Conservation (phyloP, 1,284 basidiomycete species). For the Hemileia vastatrix region DNA sequence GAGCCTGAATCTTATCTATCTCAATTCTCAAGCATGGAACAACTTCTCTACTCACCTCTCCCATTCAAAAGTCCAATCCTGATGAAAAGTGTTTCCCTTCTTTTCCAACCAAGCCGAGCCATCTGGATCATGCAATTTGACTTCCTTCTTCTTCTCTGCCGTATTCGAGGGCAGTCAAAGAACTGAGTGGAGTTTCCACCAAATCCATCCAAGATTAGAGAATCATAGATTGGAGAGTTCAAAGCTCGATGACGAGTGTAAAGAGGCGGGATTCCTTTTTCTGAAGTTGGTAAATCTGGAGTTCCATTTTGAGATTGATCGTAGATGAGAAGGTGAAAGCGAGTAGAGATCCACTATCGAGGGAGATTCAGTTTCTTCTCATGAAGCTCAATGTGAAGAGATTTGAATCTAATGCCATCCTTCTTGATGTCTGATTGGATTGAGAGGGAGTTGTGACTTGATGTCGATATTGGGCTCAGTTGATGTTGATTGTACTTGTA, state of each 20-base stretch:
- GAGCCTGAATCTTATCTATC: no score
- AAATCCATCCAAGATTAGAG: conserved; percentile 30
- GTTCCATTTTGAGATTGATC: no score
- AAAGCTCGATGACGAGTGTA: conserved; percentile 31
- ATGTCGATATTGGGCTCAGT: no score
- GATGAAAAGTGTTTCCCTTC: conserved; percentile 30
- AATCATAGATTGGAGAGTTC: conserved; percentile 26
- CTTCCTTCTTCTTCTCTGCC: conserved; percentile 17
- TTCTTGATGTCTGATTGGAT: no score
- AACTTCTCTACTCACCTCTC: conserved; percentile 14
- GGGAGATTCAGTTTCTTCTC: no score
- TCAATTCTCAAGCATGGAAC: no score
- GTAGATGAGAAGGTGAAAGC: no score
- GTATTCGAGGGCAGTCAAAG: conserved; percentile 22
- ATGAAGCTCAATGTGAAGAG: no score
- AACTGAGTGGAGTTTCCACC: conserved; percentile 26
- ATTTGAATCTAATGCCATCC: no score
- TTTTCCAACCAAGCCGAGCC: conserved; percentile 25
- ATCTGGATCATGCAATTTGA: conserved; percentile 30
- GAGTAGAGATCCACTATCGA: no score
- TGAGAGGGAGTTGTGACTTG: no score
- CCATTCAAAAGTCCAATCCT: conserved; percentile 31
- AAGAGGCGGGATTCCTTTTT: conserved; percentile 12
- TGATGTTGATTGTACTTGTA: no score
- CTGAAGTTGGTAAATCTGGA: neutral